Evolutionary conservation across 371 early-diverging fungal genomes (phyloP), one percentile per base, ranked within the genome.

Genomic region (Mucor plumbeus): DNA sequence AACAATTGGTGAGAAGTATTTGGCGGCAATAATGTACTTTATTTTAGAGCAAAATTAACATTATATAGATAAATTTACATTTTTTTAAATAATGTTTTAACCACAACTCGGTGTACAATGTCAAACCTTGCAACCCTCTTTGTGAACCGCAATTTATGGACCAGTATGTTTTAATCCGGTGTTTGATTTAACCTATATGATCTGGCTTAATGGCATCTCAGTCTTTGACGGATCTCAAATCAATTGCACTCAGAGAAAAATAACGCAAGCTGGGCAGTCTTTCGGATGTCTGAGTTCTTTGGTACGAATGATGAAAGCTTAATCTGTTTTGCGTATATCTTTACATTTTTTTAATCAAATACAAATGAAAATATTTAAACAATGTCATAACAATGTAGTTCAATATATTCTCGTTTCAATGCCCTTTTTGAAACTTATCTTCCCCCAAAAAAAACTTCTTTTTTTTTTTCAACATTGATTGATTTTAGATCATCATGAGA

Each of bases 231-330:
- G 65, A 60, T 47, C 54, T 39, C 35, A 70, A 54, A 61, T 61
- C 61, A 61, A 39, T 48, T 38, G 44, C 70, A 74, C 70, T 74
- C 68, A 74, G 71, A 74, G 39, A 43, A 50, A 62, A 47, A 17
- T 36, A 56, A 70, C 70, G 68, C 65, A 63, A 68, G 65, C 74
- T 74, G 74, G 74, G 74, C 74, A 74, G 74, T 68, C 68, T 65
- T 67, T 54, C 53, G 70, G 74, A 74, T 68, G 62, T 68, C 60
- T 60, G 69, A 74, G 74, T 74, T 65, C 59, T 74, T 74, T 61
- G 64, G 68, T 63, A 41, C 63, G 60, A n/a, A 65, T 65, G 74
- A 74, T 61, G 61, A 34, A 63, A 63, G 70, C 71, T 61, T 73
- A 73, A 73, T 73, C 73, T 67, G 73, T 62, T 67, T 62, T 60